Evolutionary conservation across 768 basidiomycete genomes (phyloP), one percentile per base, ranked within the genome.

Genomic region (Lactifluus piperatus): DNA sequence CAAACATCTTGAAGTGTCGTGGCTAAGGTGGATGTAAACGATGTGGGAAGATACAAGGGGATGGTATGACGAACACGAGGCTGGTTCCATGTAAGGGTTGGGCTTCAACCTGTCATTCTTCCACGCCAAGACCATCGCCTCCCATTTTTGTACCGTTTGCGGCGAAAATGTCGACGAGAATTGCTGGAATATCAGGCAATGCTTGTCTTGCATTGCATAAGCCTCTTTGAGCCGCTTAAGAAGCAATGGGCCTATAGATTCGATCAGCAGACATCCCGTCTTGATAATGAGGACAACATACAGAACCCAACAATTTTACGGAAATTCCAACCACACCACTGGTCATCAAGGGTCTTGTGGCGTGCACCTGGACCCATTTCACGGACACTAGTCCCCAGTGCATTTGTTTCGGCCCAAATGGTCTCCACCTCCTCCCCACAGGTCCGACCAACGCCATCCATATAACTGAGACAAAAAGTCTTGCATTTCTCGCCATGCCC

Each of bases 381-480:
- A 3, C 54, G 41, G 8, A 58, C 62, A 11, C 49, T 56, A 10
- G 46, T 30, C 1, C 57, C 57, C 8, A 51, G 34, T 3, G 29
- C 18, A 37, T 66, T 66, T 11, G 60, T n/a, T 14, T 55, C 27
- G 14, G 65, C 29, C 65, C 67, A 68, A 3, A 44, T 54, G 2
- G 64, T 29, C 48, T 68, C 65, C 3, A 66, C 52, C 16, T 44
- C 57, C 44, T 68, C 67, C 1, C 68, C 67, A 44, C 66, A 58
- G 11, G 57, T 58, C 3, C 54, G 43, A 5, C 65, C 68, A 24
- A 57, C 57, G 2, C 62, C 56, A 0, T 22, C 11, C 18, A 29
- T 34, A 36, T 50, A 63, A n/a, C 59, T 57, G 34, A 67, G 44
- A 2, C 62, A 66, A 39, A 58, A 67, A 1, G 55, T 26, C 43